Conservation (phyloP, 23 red algal species). For the Cyanidiococcus yangmingshanensis region DNA sequence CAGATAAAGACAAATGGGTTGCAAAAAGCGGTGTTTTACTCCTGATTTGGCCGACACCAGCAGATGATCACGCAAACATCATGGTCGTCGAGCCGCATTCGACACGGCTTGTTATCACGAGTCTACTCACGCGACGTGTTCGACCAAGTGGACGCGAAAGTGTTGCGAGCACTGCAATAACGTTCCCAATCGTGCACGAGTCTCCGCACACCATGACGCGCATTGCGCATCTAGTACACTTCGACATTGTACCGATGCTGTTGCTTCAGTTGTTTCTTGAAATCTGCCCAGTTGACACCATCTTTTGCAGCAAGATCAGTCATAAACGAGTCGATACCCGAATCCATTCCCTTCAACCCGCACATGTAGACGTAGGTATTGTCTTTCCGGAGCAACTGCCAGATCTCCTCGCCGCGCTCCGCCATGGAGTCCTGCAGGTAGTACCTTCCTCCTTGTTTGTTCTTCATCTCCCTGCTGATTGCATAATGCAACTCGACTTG, state of each 20-base stretch:
- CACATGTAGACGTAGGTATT: slow-evolving; percentile 97
- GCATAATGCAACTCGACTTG: slow-evolving; percentile 67
- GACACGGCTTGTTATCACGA: too few species aligned
- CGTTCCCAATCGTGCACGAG: too few species aligned
- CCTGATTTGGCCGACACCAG: too few species aligned
- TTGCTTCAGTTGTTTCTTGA: slow-evolving; percentile 82
- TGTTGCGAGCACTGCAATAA: too few species aligned
- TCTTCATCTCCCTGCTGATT: slow-evolving; percentile 74
- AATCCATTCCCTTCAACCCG: slow-evolving; percentile 88
- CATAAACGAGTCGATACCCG: slow-evolving; percentile 81
- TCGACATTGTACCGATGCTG: slow-evolving; percentile 62
- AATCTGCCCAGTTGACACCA: slow-evolving; percentile 59
- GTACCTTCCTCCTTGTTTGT: slow-evolving; percentile 65
- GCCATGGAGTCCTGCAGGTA: slow-evolving; percentile 93
- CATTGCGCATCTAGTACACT: slow-evolving; percentile 71
- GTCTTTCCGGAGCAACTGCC: slow-evolving; percentile 63
- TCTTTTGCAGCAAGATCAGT: slow-evolving; percentile 51
- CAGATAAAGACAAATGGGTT: too few species aligned
- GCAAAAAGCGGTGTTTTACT: too few species aligned
- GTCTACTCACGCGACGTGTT: too few species aligned
- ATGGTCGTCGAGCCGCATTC: too few species aligned
- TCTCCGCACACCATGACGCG: too few species aligned
- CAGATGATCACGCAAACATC: too few species aligned
- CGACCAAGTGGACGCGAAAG: too few species aligned
- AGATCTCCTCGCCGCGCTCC: slow-evolving; percentile 82